Percentiles rank a stretch among this genome's conserved stretches.
These are phyloP conservation scores for Schoenoplectus tabernaemontani DNA, from an alignment of 202 grass and related monocot genomes.

Conservation along the genomic window DNA sequence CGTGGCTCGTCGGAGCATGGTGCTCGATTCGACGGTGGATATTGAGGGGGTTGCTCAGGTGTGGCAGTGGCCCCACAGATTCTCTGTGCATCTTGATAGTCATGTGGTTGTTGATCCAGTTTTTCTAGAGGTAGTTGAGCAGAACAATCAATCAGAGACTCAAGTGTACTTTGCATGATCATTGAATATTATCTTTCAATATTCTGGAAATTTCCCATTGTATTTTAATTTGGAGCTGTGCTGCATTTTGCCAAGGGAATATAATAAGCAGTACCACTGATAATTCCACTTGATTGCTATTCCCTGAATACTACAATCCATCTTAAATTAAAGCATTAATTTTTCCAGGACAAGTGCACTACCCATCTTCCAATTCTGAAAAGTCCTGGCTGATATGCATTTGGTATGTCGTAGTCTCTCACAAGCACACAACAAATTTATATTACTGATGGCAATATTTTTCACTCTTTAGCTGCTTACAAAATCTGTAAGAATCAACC, in stretches of 20 bases:
- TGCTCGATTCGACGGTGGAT: slow-evolving; percentile 50
- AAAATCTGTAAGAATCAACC: not conserved
- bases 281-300: not conserved
- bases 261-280: not conserved
- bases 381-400: not conserved
- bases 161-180: slow-evolving; percentile 38
- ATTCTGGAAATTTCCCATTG: not conserved
- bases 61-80: slow-evolving; percentile 42
- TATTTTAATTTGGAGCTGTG: not conserved
- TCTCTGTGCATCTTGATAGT: slow-evolving; percentile 55
- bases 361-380: not conserved
- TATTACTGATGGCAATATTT: not conserved
- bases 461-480: not conserved
- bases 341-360: not conserved
- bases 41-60: slow-evolving; percentile 45
- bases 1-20: slow-evolving; percentile 43
- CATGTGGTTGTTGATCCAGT: slow-evolving; percentile 67
- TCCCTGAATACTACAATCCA: not conserved
- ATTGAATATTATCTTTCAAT: not conserved
- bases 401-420: no score
- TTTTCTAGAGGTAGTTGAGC: slow-evolving; percentile 61
- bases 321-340: not conserved
- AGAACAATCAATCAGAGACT: slow-evolving; percentile 51
- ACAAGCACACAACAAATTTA: not conserved
- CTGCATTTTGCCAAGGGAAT: not conserved